Evolutionary conservation across 2,329 filamentous ascomycete genomes (phyloP).

Genomic region (Fragosphaeria purpurea): DNA sequence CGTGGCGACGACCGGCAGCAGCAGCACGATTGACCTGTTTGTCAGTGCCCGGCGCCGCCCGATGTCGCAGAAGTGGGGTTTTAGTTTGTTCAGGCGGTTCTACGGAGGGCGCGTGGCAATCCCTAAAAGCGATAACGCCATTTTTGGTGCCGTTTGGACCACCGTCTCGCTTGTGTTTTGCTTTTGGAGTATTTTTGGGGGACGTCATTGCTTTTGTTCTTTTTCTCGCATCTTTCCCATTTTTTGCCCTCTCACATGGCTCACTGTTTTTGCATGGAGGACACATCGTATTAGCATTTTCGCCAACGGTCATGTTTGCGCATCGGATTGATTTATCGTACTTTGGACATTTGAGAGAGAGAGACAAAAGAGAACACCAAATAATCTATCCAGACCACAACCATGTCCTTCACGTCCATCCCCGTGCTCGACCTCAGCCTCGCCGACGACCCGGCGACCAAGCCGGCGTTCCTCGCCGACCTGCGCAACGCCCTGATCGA

Average conservation of each 20-base stretch:
- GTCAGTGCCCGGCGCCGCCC: neutral
- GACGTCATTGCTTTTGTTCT: too few relatives aligned
- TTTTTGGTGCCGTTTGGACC: neutral
- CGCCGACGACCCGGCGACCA: constrained; percentile 53
- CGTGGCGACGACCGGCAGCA: neutral
- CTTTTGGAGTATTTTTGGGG: too few relatives aligned
- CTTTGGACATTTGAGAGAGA: neutral
- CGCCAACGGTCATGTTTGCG: neutral
- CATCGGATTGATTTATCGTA: neutral
- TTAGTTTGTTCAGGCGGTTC: too few relatives aligned
- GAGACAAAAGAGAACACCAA: too few relatives aligned
- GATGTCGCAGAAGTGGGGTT: neutral
- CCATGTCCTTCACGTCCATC: constrained; percentile 63
- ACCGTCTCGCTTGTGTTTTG: too few relatives aligned
- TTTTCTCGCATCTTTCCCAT: neutral
- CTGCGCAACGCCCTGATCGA: constrained; percentile 69
- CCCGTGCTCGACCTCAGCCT: constrained; percentile 67
- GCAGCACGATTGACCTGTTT: neutral
- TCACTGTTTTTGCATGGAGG: neutral
- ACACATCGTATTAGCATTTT: neutral
- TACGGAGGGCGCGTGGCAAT: too few relatives aligned
- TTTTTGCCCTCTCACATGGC: neutral
- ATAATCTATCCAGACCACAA: too few relatives aligned
- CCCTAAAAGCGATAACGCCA: neutral
- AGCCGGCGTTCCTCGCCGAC: constrained; percentile 59